Base-by-base conservation (phyloP, 208 protist species). In the Leishmania turanica region DNA sequence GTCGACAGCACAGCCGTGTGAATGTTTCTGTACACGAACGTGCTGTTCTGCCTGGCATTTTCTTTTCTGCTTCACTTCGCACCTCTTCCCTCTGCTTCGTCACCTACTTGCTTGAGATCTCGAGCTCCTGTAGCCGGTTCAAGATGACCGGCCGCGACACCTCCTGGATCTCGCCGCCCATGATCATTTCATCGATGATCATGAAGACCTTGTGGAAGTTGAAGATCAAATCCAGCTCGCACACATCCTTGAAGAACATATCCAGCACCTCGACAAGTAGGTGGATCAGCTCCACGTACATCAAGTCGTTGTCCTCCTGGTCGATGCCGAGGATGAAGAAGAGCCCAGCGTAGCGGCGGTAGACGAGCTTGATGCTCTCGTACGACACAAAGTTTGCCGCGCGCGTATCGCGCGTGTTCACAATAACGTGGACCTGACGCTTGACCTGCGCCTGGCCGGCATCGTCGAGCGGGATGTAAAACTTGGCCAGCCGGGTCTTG, bases 191-290 rank as follows among this genome's bases (percentile, higher is more conserved):
- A 86, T 99, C 99, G 58, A 99, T 93, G 65, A 99, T 99, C 84
- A 99, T 96, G 86, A 99, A 99, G 1, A 99, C 98, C 92, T 99
- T 97, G 91, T 99, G 97, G 86, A 99, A 99, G 82, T 99, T 99
- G 91, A 99, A 99, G 37, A 99, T 98, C 34, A 99, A 92, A 88
- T 99, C 99, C 4, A 99, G 91, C 87, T 99, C 99, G 83, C 99
- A 99, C 31, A 99, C 99, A 84, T 99, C 99, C 73, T 98, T 98
- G 86, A 99, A 99, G 86, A 99, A 99, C 85, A 99, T 97, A 86
- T 99, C 99, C 24, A 99, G 95, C 54, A 99, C 95, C 87, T 99
- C 94, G 40, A 99, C 99, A 81, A 99, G 99, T 1, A 99, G 84
- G 84, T 99, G 99, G 84, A 99, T 99, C 69, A 97, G 88, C 88